phyloP scores from a whole-genome alignment of 371 early-diverging fungal species.

The Mortierella polycephala region DNA sequence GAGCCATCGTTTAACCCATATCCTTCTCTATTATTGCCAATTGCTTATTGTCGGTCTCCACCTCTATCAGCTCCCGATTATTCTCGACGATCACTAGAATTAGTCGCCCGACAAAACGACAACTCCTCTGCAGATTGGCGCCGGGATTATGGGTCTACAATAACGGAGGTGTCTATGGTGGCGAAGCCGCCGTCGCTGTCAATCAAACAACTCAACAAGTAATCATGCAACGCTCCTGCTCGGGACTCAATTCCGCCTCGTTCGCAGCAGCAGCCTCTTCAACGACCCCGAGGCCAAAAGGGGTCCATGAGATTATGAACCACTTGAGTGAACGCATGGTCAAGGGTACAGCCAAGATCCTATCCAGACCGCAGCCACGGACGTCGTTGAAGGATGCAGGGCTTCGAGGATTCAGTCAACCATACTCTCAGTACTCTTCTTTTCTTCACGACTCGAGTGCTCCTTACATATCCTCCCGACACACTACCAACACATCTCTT shows the following conservation, averaged over 20 bases:
- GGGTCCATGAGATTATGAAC: conserved; percentile 30
- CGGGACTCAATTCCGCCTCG: conserved; percentile 12
- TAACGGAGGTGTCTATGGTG: conserved; percentile 43
- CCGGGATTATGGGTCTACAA: conserved; percentile 53
- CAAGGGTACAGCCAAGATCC: conserved; percentile 33
- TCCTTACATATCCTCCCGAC: neutral
- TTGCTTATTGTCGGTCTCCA: neutral
- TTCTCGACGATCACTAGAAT: conserved; percentile 27
- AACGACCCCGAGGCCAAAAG: conserved; percentile 13
- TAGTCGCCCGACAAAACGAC: conserved; percentile 32
- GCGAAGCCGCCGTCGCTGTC: conserved; percentile 52
- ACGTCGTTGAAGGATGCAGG: conserved; percentile 18
- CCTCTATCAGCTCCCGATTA: conserved; percentile 15
- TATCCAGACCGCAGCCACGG: conserved; percentile 31
- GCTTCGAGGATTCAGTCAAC: conserved; percentile 10
- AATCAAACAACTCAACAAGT: conserved; percentile 54
- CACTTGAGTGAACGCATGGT: conserved; percentile 35
- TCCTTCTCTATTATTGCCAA: neutral
- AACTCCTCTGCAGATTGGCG: conserved; percentile 42
- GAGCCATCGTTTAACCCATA: no score
- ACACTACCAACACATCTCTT: neutral
- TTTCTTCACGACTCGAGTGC: no score
- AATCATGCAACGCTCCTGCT: conserved; percentile 43
- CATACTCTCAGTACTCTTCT: neutral
- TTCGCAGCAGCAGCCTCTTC: conserved; percentile 7